Conservation (phyloP, 2,329 filamentous ascomycete species). For the Trichoderma cornu-damae region DNA sequence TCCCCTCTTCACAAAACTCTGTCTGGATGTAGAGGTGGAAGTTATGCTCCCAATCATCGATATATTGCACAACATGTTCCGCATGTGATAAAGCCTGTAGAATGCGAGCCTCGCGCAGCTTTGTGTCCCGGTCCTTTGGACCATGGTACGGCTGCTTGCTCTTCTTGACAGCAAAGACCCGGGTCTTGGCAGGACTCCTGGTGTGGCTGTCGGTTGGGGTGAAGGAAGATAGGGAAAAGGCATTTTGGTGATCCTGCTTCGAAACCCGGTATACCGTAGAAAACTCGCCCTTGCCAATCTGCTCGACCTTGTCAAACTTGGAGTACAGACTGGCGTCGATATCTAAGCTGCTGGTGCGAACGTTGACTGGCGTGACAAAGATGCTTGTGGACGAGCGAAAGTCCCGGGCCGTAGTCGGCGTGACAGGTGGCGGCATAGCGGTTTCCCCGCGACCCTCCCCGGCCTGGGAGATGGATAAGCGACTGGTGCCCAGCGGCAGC, state of each 20-base stretch:
- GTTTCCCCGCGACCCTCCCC: conserved; percentile 34
- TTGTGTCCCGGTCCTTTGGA: conserved; percentile 70
- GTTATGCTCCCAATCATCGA: conserved; percentile 83
- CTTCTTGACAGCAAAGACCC: conserved; percentile 91
- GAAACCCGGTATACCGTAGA: conserved; percentile 84
- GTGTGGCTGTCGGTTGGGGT: conserved; percentile 46
- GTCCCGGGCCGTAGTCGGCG: conserved; percentile 64
- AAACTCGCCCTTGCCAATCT: conserved; percentile 84
- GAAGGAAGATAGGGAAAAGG: conserved; percentile 38
- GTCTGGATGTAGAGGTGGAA: conserved; percentile 93
- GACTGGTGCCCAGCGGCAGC: conserved; percentile 73
- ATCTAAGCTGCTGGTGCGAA: conserved; percentile 61
- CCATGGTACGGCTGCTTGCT: conserved; percentile 75
- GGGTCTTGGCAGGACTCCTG: conserved; percentile 48
- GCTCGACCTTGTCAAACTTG: conserved; percentile 75
- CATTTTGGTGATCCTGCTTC: conserved; percentile 29
- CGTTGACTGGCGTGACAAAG: conserved; percentile 65
- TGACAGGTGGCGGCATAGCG: conserved; percentile 58
- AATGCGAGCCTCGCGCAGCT: conserved; percentile 77
- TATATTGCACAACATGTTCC: conserved; percentile 79
- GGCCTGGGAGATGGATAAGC: conserved; percentile 71
- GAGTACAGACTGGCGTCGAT: conserved; percentile 67
- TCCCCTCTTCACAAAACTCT: conserved; percentile 93
- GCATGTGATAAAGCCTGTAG: conserved; percentile 71
- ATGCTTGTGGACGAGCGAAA: conserved; percentile 45